Evolutionary conservation across 2,329 filamentous ascomycete genomes (phyloP).

Genomic region (Pseudogymnoascus sp.): DNA sequence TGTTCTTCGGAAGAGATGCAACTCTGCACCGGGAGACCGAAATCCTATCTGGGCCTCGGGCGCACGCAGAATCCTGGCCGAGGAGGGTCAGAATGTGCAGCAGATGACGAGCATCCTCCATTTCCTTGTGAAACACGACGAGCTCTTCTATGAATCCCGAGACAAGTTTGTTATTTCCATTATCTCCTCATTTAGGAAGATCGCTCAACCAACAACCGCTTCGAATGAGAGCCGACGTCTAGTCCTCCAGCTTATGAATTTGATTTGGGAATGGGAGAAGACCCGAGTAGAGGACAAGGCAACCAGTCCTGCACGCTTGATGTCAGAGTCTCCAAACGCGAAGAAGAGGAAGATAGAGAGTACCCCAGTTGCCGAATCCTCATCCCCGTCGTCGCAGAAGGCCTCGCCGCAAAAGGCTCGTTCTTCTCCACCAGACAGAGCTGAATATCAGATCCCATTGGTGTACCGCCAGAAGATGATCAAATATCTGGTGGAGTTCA

Average conservation of each 20-base stretch:
- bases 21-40: constrained; percentile 58
- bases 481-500: constrained; percentile 94
- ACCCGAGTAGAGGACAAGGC: constrained; percentile 61
- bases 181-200: constrained; percentile 81
- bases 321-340: constrained; percentile 64
- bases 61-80: constrained; percentile 81
- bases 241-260: constrained; percentile 79
- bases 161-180: constrained; percentile 88
- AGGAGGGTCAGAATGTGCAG: constrained; percentile 90
- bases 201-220: constrained; percentile 73
- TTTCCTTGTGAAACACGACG: constrained; percentile 86
- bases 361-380: constrained; percentile 42
- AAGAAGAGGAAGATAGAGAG: constrained; percentile 70
- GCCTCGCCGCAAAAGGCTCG: constrained; percentile 34
- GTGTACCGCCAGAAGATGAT: constrained; percentile 72
- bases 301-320: constrained; percentile 36
- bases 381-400: constrained; percentile 49
- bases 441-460: constrained; percentile 63
- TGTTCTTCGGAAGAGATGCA: constrained; percentile 79
- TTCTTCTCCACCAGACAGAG: constrained; percentile 40
- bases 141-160: constrained; percentile 89
- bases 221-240: constrained; percentile 90
- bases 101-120: constrained; percentile 97
- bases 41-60: constrained; percentile 85
- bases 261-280: constrained; percentile 92